Conservation (phyloP, 176 grass and related monocot species). For the Carex pumila region DNA sequence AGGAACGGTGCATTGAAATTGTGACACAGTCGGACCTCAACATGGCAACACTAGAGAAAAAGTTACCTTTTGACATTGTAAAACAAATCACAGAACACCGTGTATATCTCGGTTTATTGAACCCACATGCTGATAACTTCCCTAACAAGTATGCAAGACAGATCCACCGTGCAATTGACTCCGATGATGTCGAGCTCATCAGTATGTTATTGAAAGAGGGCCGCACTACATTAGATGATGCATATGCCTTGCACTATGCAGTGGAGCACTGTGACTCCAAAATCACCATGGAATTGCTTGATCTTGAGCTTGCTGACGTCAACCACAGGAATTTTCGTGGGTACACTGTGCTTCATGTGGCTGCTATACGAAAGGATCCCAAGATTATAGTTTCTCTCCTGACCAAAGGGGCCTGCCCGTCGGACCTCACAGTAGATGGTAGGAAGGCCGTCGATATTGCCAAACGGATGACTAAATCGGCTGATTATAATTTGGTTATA, state of each 20-base stretch:
- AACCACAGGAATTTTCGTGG: conserved; percentile 69
- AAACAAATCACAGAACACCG: conserved; percentile 54
- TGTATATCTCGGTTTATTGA: conserved; percentile 36
- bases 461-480: conserved; percentile 49
- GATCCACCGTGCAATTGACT: conserved; percentile 69
- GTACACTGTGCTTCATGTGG: conserved; percentile 83
- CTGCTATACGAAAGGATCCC: conserved; percentile 73
- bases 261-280: conserved; percentile 85
- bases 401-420: conserved; percentile 74
- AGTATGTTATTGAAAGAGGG: conserved; percentile 82
- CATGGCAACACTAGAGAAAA: conserved; percentile 68
- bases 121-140: conserved; percentile 30
- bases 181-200: conserved; percentile 84
- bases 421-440: conserved; percentile 56
- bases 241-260: conserved; percentile 89
- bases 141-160: conserved; percentile 61
- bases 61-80: conserved; percentile 40
- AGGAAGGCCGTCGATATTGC: conserved; percentile 83
- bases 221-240: conserved; percentile 70
- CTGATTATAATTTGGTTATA: conserved; percentile 34
- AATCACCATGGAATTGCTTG: conserved; percentile 78
- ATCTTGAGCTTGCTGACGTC: conserved; percentile 75
- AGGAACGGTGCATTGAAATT: conserved; percentile 58
- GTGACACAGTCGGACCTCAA: conserved; percentile 57
- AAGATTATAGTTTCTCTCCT: conserved; percentile 90